Evolutionary conservation across 305 asterid species (phyloP), one percentile per base, ranked within the genome.

Genomic region (Fraxinus sp.): DNA sequence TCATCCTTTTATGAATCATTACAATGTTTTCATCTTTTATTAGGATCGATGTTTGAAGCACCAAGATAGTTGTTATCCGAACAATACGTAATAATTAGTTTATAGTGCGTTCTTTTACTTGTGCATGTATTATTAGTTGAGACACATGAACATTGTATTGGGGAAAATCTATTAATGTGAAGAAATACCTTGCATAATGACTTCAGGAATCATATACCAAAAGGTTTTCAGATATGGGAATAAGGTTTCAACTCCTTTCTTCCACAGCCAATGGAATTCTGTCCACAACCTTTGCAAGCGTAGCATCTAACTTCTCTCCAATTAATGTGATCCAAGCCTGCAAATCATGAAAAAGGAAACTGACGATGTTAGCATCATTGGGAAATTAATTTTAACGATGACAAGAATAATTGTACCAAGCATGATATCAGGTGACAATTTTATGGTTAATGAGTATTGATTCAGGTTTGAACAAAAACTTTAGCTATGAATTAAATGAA

Each of bases 261-360:
- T 86, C 82, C 52, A 86, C 82, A 49, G 85, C 84, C 83, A 85
- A 77, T 36, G 91, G 86, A 62, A 81, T 77, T 77, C 35, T 80
- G 79, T 80, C 74, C 78, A 88, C 83, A 84, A 78, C 87, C 89
- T 91, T 92, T 83, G 93, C 81, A 75, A 96, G 93, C 75, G 95
- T 88, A 74, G 97, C 86, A 86, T 93, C 97, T 79, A 96, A 85
- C 89, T 94, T 96, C 84, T 93, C 97, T 75, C 94, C 99, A 16
- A 96, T 88, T 83, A 91, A 89, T 36, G 97, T 79, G 87, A 96
- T 94, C 98, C 98, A 96, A 22, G 95, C 98, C 99, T 95, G 89
- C 68, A 49, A 68, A 83, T 81, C 79, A 81, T 82, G 13, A 76
- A 32, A 64, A 75, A 72, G 79, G 68, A 79, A 86, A 79, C n/a